phyloP scores from a whole-genome alignment of 1,139 yeast genomes.

The Hemisphaericaspora subhashii region DNA sequence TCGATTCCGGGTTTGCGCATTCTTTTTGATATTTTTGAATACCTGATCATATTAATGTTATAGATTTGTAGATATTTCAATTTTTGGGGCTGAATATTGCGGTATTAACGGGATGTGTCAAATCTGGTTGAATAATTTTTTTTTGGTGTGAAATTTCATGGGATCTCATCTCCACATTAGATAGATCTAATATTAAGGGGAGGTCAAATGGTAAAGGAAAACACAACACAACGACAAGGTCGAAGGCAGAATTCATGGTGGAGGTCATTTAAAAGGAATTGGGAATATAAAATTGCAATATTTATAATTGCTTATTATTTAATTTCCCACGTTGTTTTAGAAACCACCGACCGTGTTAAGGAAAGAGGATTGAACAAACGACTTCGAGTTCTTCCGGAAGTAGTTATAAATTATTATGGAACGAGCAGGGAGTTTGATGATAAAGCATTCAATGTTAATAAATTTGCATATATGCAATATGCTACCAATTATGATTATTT shows the following conservation, averaged over 20 bases:
- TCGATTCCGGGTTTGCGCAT: conserved; percentile 22
- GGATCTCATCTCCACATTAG: neutral
- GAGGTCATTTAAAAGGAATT: conserved; percentile 16
- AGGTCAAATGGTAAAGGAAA: neutral
- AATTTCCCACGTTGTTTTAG: conserved; percentile 17
- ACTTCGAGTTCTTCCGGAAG: conserved; percentile 25
- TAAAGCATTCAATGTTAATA: conserved; percentile 12
- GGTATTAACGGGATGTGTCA: too few species aligned
- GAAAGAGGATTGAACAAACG: conserved; percentile 17
- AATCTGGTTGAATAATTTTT: too few species aligned
- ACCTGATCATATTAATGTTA: too few species aligned
- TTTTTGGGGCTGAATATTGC: too few species aligned
- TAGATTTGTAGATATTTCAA: too few species aligned
- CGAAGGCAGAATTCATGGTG: neutral
- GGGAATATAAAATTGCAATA: conserved; percentile 28
- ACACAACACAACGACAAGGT: neutral
- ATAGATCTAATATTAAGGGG: neutral
- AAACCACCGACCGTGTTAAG: conserved; percentile 14
- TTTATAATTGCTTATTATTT: conserved; percentile 25
- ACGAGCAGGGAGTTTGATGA: conserved; percentile 9
- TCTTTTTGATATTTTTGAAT: too few species aligned
- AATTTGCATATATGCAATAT: conserved; percentile 36
- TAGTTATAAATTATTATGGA: conserved; percentile 19
- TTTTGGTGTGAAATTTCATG: neutral
- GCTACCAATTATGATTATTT: conserved; percentile 36